A percentile compares a stretch with the other conserved stretches of the same genome.
These are phyloP conservation scores for Penicillium occitanis DNA, from an alignment of 2,329 filamentous ascomycete species.

Conservation along the genomic window DNA sequence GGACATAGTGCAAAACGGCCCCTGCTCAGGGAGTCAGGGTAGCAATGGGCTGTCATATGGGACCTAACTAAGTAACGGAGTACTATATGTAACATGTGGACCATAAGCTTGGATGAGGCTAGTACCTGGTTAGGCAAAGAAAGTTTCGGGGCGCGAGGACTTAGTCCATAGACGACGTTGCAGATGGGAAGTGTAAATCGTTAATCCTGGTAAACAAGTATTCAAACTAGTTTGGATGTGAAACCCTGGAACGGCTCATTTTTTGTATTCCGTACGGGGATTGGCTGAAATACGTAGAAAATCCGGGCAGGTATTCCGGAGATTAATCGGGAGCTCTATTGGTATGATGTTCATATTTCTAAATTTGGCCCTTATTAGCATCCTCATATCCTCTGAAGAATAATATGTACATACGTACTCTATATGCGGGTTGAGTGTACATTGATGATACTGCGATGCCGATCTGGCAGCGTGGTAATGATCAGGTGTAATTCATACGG, in stretches of 20 bases:
- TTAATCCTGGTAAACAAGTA: background rate
- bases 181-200: background rate
- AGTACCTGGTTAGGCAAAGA: background rate
- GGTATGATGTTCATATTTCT: background rate
- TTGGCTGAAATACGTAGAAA: background rate
- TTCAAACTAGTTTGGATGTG: background rate
- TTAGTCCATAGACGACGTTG: background rate
- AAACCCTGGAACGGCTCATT: constrained; percentile 2
- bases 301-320: background rate
- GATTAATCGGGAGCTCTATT: background rate
- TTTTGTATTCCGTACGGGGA: background rate
- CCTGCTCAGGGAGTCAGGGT: background rate
- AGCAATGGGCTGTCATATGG: constrained; percentile 3
- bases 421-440: background rate
- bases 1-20: background rate
- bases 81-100: background rate
- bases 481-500: background rate
- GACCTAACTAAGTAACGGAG: background rate
- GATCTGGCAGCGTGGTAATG: background rate
- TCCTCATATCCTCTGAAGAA: background rate
- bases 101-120: constrained; percentile 2
- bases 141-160: background rate
- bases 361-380: background rate
- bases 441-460: background rate
- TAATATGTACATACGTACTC: background rate